Conservation (phyloP, 768 basidiomycete genomes). For the Macrocybe gigantea region DNA sequence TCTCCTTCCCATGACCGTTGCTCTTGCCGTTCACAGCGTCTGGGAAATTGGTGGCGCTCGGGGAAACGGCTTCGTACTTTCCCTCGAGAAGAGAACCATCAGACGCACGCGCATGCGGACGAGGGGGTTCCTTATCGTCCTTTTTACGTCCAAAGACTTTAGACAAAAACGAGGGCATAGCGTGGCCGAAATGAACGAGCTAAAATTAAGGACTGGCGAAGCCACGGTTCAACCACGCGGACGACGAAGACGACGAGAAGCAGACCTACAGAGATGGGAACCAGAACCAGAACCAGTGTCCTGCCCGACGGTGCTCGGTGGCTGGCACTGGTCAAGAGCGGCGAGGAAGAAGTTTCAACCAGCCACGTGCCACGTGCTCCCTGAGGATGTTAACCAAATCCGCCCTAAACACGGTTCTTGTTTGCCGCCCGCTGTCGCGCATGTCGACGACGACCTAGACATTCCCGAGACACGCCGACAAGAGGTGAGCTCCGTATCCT, state of each 20-base stretch:
- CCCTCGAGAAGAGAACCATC: slow-evolving; percentile 57
- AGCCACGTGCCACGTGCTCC: slow-evolving; percentile 1
- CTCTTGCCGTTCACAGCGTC: slow-evolving; percentile 25
- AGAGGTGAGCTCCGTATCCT: no score
- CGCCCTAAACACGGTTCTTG: no score
- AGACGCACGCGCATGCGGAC: slow-evolving; percentile 24
- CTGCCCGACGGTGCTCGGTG: background rate
- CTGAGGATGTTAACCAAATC: no score
- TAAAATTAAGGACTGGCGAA: no score
- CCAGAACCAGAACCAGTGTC: background rate
- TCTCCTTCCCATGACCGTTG: slow-evolving; percentile 26
- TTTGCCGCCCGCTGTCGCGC: no score
- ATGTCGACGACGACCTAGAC: no score
- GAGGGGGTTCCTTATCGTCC: slow-evolving; percentile 41
- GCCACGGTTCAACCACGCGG: no score
- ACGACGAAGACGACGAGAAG: background rate
- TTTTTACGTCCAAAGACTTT: slow-evolving; percentile 76
- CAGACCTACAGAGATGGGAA: slow-evolving; percentile 1
- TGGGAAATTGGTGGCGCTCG: slow-evolving; percentile 34
- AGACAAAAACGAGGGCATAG: slow-evolving; percentile 66
- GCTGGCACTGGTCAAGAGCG: background rate
- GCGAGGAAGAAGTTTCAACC: slow-evolving; percentile 1
- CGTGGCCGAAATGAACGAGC: slow-evolving; percentile 18
- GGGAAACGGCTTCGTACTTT: slow-evolving; percentile 68
- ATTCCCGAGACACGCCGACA: no score